Evolutionary conservation across 495 filamentous ascomycete species (phyloP), one percentile per base, ranked within the genome.

Genomic region (Neurospora tetraspora): DNA sequence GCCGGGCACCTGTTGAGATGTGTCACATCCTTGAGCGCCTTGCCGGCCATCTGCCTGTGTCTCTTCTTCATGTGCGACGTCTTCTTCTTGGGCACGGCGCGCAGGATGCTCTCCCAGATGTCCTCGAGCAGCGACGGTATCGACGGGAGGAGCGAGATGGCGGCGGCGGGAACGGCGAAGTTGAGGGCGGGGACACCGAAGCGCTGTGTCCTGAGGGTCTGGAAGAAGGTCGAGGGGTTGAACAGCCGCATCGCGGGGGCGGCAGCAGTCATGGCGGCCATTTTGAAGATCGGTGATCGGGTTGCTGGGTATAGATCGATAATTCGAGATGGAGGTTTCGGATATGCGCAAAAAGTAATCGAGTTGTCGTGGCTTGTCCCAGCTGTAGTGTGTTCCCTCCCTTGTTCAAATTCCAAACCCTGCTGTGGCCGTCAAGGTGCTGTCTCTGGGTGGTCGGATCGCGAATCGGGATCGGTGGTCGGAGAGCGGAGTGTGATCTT

Each of bases 71-170:
- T 93, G 81, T 99, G 92, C 34, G 95, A 97, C 11, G 94, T 97
- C 89, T 98, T 99, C 84, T 97, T 98, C 87, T 99, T 99, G 11
- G 96, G 96, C 7, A 97, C 96, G 5, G 96, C 96, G 74, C 90
- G 90, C 40, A 99, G 89, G 43, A 98, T 88, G 3, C 91, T 93
- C 74, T 97, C 96, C 93, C 95, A 98, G 73, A 99, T 87, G 43
- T 90, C 92, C 65, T 87, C 87, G 20, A 96, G 80, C 4, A 96
- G 75, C 14, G 80, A 82, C 14, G 82, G 82, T 80, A 88, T 77
- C 43, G 77, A 82, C 14, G 84, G 84, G n/a, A 86, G 75, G 39
- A 85, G 88, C 73, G 88, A 80, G 68, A 84, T 85, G 73, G 91
- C 84, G n/a, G 83, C 80, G 31, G 86, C 81, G 37, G 89, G 87